Base-by-base conservation (phyloP, 228 moss, liverwort and hornwort species). In the Sphagnum fallax region DNA sequence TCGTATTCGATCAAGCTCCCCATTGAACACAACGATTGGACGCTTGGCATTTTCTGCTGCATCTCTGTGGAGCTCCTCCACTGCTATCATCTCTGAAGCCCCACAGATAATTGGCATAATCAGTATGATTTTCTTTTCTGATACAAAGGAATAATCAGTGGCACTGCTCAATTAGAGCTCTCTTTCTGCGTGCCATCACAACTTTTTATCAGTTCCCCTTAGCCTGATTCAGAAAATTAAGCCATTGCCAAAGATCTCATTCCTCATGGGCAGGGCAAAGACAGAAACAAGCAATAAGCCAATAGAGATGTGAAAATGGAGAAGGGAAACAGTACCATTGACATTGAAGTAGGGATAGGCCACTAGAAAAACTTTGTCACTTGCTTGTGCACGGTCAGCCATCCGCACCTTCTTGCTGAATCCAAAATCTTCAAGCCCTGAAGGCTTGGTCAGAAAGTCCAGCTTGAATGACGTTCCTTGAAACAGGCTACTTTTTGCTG, bases 281-380 rank as follows among this genome's bases (percentile, higher is more conserved):
- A 32, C 2, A 32, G 32, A 32, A 32, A 32, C 32, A 32, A 32
- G 32, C 32, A 32, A 32, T 32, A 32, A 32, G 32, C 32, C 32
- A 32, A 32, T 32, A 32, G 32, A 32, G 2, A 32, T 32, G 32
- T 32, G 32, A 2, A 32, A 65, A 8, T 61, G 70, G 49, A 60
- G 61, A 50, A 74, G 51, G 47, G 5, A 16, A 59, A 11, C 14
- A 69, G 65, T 82, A 98, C 98, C 98, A 55, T 93, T 98, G 48
- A 98, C 98, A 63, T 93, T 98, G 84, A 98, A 98, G 71, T 94
- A 92, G 57, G 98, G 98, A 72, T 98, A 98, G 15, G 98, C 94
- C 63, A 87, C 90, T 60, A 98, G 75, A 78, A 98, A 98, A 49
- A 89, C 73, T 71, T 82, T 83, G 83, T 98, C 98, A 52, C 79